Evolutionary conservation across 2,329 filamentous ascomycete genomes (phyloP).

Genomic region (Stemphylium beticola): DNA sequence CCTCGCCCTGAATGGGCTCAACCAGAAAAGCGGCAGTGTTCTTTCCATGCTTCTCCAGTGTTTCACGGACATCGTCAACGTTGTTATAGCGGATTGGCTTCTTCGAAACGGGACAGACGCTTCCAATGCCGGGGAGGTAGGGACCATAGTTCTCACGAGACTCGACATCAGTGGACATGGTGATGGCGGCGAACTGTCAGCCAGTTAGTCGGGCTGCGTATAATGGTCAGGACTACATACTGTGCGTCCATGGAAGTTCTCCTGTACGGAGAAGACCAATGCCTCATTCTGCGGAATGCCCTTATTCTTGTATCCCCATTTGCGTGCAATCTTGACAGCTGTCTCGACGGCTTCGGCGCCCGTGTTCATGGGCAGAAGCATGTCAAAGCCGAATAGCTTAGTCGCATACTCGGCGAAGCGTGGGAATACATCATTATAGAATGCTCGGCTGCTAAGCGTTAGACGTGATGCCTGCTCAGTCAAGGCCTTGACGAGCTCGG

Average conservation of each 20-base stretch:
- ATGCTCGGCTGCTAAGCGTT: slow-evolving; percentile 91
- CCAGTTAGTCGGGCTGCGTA: slow-evolving; percentile 16
- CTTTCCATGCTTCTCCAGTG: slow-evolving; percentile 79
- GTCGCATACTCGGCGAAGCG: slow-evolving; percentile 93
- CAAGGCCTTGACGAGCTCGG: slow-evolving; percentile 89
- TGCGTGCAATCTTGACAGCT: slow-evolving; percentile 91
- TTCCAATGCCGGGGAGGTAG: slow-evolving; percentile 88
- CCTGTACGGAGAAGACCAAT: slow-evolving; percentile 79
- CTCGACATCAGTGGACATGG: slow-evolving; percentile 93
- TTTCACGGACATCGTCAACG: slow-evolving; percentile 77
- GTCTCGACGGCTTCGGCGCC: slow-evolving; percentile 97
- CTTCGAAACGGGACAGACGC: slow-evolving; percentile 74
- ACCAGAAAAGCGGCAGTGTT: slow-evolving; percentile 92
- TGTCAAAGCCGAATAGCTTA: slow-evolving; percentile 89
- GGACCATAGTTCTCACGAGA: slow-evolving; percentile 97
- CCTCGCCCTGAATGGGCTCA: slow-evolving; percentile 97
- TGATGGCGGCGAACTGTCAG: slow-evolving; percentile 84
- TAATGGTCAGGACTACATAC: slow-evolving; percentile 60
- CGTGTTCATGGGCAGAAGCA: slow-evolving; percentile 98
- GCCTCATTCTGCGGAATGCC: slow-evolving; percentile 84
- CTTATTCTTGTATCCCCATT: slow-evolving; percentile 98
- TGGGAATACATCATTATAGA: slow-evolving; percentile 98
- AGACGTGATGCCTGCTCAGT: slow-evolving; percentile 87
- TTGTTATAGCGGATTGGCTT: slow-evolving; percentile 87
- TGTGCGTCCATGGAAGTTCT: slow-evolving; percentile 97